Conservation (phyloP, 148 eudicot genomes). For the Fagopyrum homotropicum region DNA sequence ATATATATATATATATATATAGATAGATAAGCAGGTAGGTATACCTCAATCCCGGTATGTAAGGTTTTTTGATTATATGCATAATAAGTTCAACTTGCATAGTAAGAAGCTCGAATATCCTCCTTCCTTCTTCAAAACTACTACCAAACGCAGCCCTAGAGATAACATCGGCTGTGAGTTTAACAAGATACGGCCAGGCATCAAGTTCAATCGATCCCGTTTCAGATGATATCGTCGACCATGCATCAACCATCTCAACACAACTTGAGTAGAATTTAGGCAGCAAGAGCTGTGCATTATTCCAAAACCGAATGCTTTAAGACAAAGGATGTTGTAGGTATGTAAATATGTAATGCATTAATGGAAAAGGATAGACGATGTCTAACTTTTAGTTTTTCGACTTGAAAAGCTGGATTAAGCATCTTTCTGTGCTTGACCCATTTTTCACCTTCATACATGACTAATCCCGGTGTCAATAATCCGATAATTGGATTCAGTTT, state of each 20-base stretch:
- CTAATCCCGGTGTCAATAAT: too few relatives aligned
- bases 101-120: constrained; percentile 16
- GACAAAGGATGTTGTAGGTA: not conserved
- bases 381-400: too few relatives aligned
- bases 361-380: too few relatives aligned
- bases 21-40: too few relatives aligned
- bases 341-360: not conserved
- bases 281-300: constrained; percentile 16
- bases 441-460: too few relatives aligned
- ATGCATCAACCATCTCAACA: constrained; percentile 20
- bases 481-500: too few relatives aligned
- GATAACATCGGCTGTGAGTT: constrained; percentile 21
- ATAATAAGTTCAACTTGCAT: constrained; percentile 14
- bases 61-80: constrained; percentile 2
- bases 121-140: constrained; percentile 24
- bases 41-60: not conserved
- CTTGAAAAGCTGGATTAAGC: too few relatives aligned
- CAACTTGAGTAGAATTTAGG: constrained; percentile 19
- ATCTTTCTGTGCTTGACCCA: too few relatives aligned
- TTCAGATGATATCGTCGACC: constrained; percentile 16
- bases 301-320: not conserved
- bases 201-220: constrained; percentile 16
- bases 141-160: not conserved
- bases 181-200: constrained; percentile 18
- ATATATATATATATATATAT: too few relatives aligned